Conservation (phyloP, 176 grass and related monocot species). For the Avena atlantica region DNA sequence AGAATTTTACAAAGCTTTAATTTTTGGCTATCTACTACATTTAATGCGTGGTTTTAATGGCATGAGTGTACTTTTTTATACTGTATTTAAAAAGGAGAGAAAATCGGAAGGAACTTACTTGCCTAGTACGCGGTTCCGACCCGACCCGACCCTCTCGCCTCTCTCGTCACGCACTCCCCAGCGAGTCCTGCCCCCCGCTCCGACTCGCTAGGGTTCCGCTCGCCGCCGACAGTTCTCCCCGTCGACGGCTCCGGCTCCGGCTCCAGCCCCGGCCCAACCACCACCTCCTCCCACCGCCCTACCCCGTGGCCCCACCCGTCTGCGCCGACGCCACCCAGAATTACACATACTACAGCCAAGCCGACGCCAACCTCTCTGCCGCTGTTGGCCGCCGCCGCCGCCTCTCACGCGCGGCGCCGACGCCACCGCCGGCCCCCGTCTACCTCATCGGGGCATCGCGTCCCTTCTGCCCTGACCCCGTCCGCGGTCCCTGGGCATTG, state of each 20-base stretch:
- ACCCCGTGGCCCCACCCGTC: background rate
- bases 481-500: background rate
- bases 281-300: background rate
- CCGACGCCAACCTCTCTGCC: background rate
- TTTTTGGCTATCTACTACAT: background rate
- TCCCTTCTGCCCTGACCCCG: background rate
- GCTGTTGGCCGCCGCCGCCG: background rate
- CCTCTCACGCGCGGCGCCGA: background rate
- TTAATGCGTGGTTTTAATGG: background rate
- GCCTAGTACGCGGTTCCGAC: constrained; percentile 6
- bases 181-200: background rate
- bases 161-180: background rate
- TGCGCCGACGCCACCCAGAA: background rate
- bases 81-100: background rate
- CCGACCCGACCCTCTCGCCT: background rate
- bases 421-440: background rate
- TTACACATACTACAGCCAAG: background rate
- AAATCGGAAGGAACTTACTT: background rate
- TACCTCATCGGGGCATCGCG: background rate
- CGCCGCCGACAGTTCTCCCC: background rate
- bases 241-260: background rate
- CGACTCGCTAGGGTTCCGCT: constrained; percentile 1
- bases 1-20: background rate
- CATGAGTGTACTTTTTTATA: background rate
- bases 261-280: background rate